Evolutionary conservation across 2,329 filamentous ascomycete genomes (phyloP).

Genomic region (Bipolaris sorokiniana): DNA sequence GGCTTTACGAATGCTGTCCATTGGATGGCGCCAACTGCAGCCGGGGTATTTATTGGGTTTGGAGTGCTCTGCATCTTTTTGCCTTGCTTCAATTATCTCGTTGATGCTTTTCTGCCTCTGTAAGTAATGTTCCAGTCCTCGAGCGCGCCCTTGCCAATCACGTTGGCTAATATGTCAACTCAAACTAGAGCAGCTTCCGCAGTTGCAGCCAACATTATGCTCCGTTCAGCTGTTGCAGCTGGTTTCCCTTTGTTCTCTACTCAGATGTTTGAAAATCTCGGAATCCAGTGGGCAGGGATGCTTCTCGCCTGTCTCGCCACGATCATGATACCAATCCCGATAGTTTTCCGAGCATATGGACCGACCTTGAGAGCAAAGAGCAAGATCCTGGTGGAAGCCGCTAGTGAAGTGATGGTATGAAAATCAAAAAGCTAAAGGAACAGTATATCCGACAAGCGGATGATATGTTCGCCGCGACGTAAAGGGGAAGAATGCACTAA

Average conservation of each 20-base stretch:
- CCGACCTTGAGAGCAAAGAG: background rate
- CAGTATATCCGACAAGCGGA: too few species aligned
- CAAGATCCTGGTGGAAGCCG: background rate
- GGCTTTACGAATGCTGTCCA: background rate
- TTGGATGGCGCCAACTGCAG: background rate
- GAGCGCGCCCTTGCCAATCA: background rate
- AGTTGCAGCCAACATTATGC: background rate
- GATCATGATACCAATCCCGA: background rate
- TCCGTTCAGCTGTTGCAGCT: background rate
- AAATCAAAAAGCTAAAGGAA: background rate
- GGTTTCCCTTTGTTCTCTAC: background rate
- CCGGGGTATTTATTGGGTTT: background rate
- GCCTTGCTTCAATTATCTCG: background rate
- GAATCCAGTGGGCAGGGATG: background rate
- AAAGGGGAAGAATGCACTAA: too few species aligned
- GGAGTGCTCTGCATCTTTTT: conserved; percentile 1
- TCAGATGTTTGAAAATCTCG: background rate
- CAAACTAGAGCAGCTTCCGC: background rate
- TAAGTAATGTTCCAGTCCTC: background rate
- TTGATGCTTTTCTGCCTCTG: background rate
- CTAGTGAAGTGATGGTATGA: background rate
- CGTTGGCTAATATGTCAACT: background rate
- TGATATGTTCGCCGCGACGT: too few species aligned
- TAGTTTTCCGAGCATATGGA: background rate
- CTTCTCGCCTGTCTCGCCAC: background rate